Evolutionary conservation across 179 eudicot genomes (phyloP), one percentile per base, ranked within the genome.

Genomic region (Pouteria campechiana): DNA sequence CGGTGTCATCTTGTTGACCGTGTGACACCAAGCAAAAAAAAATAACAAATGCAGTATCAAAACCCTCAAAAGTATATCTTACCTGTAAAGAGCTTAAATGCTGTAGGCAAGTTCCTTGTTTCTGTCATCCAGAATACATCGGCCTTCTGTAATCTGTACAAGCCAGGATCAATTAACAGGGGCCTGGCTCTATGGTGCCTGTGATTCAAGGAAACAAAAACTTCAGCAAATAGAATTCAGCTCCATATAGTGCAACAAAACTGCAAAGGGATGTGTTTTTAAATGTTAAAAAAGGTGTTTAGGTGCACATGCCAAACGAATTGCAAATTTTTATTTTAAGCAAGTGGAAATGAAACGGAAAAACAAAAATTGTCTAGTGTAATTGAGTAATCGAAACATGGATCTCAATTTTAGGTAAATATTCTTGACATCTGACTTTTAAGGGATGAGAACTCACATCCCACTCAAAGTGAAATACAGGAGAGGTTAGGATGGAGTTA

Each of bases 41-140:
- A 15, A 24, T 35, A n/a, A 17, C 4, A 37, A 16, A 38, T 8
- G 28, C 18, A 12, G 35, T 27, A n/a, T 2, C 4, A 38, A 29
- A 19, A n/a, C 20, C 10, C 21, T 49, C 22, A 46, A 2, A 31
- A 19, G 25, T 10, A 11, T 13, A 15, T 19, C 41, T 35, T 44
- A 82, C 88, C 93, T 55, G 94, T 83, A 44, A 58, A 83, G 37
- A 83, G 65, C 61, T 76, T 83, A 47, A 63, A 83, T 20, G 89
- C 79, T 0, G 85, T 73, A 14, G 94, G 94, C 16, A 76, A 17
- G 15, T 64, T 65, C 52, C 89, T 65, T 30, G 52, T 57, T 52
- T 74, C 69, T 21, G 81, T 48, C 28, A 67, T 73, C 76, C 75
- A 73, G 52, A 68, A 76, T 5, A 83, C 71, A 48, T 80, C 89